These are phyloP conservation scores for Pyrenopolyporus hunteri DNA, from an alignment of 495 filamentous ascomycete genomes.

Conservation along the genomic window DNA sequence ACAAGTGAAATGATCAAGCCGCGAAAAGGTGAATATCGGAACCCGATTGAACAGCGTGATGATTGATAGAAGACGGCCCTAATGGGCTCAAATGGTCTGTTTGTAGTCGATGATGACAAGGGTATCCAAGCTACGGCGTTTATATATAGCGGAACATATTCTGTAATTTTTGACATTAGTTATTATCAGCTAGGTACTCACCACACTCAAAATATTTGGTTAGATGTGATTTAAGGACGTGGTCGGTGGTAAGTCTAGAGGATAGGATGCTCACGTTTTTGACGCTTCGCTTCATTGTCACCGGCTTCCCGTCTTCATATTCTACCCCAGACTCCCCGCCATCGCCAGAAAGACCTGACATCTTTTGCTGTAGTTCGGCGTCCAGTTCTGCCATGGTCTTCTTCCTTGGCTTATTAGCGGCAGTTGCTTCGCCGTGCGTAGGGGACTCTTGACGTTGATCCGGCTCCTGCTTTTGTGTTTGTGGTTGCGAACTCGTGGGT, in stretches of 20 bases:
- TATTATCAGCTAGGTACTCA: too few species aligned
- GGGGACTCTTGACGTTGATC: background rate
- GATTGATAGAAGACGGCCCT: background rate
- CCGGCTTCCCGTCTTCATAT: constrained; percentile 76
- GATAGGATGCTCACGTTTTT: constrained; percentile 48
- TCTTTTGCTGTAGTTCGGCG: constrained; percentile 67
- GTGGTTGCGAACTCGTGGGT: too few species aligned
- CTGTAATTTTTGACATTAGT: constrained; percentile 1
- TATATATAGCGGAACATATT: constrained; percentile 42
- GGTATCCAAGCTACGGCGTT: background rate
- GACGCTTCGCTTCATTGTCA: constrained; percentile 78
- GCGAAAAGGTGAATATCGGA: too few species aligned
- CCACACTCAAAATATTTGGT: background rate
- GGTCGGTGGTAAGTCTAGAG: background rate
- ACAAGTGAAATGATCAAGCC: too few species aligned
- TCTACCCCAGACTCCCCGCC: constrained; percentile 81
- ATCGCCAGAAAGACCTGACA: constrained; percentile 73
- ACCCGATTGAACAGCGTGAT: background rate
- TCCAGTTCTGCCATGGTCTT: constrained; percentile 69
- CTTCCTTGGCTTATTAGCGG: constrained; percentile 33
- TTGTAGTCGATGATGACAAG: background rate
- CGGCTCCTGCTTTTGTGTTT: background rate
- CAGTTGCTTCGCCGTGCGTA: background rate
- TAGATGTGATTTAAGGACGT: too few species aligned
- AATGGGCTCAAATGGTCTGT: too few species aligned